Evolutionary conservation across 2,329 filamentous ascomycete genomes (phyloP).

Genomic region (Amphichorda felina): DNA sequence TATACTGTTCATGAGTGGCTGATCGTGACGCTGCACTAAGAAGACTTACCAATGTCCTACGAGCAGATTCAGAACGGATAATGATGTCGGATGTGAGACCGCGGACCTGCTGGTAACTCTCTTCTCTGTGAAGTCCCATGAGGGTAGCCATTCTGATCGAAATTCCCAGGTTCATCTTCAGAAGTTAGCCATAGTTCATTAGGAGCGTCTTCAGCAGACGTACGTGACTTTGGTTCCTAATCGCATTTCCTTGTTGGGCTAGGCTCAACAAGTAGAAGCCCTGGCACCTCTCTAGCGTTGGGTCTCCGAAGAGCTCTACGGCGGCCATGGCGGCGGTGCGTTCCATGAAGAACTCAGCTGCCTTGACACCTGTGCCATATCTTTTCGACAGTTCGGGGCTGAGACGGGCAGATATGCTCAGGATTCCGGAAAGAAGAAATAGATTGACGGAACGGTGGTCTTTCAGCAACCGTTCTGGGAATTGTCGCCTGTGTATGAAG

Average conservation of each 20-base stretch:
- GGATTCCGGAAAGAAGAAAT: constrained; percentile 42
- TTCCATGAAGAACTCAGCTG: constrained; percentile 41
- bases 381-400: constrained; percentile 33
- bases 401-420: constrained; percentile 44
- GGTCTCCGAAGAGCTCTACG: constrained; percentile 37
- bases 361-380: constrained; percentile 37
- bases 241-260: constrained; percentile 43
- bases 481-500: constrained; percentile 42
- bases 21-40: background rate
- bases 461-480: constrained; percentile 31
- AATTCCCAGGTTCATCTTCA: constrained; percentile 42
- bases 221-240: constrained; percentile 41
- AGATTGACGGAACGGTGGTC: constrained; percentile 36
- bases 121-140: constrained; percentile 42
- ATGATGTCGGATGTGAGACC: constrained; percentile 31
- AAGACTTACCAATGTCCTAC: constrained; percentile 37
- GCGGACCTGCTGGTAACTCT: constrained; percentile 34
- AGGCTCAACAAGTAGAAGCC: constrained; percentile 47
- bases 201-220: constrained; percentile 11
- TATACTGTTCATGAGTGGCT: constrained; percentile 9
- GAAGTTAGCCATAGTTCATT: constrained; percentile 1
- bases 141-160: constrained; percentile 42
- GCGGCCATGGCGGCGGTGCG: constrained; percentile 34
- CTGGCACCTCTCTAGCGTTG: constrained; percentile 43
- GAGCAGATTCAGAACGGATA: constrained; percentile 41